Base-by-base conservation (phyloP, 1,284 basidiomycete species). In the Grifola frondosa region DNA sequence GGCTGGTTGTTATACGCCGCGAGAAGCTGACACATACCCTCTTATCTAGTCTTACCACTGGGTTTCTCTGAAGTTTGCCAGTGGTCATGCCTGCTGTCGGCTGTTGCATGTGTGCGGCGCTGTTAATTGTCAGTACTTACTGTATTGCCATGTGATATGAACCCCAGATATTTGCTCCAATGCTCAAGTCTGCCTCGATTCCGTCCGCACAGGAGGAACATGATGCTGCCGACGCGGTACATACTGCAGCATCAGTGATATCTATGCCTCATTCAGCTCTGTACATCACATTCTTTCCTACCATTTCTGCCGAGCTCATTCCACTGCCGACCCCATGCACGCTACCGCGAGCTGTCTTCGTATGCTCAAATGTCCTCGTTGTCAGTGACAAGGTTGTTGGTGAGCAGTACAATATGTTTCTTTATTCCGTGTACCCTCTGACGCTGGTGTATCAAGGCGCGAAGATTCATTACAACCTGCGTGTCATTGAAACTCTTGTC, bases 311-410 rank as follows among this genome's bases (percentile, higher is more conserved):
- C 0, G 74, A 78, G 23, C 77, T 83, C 0, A 77, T 84, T 11
- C 79, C 78, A 0, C 73, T 91, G 2, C 74, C 74, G n/a, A 67
- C 68, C 6, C 63, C 71, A 15, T 63, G 65, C 37, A 66, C 67
- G 5, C 55, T 63, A 2, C 62, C 69, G 56, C 59, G 67, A 10
- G 77, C 80, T 11, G 80, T 82, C 6, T 82, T 94, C 57, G 85
- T 93, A 41, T 83, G 85, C 57, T 87, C 90, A 11, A 91, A 94
- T 68, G 90, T 88, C 13, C 78, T 91, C 28, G 83, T 91, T 21
- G 81, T 87, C n/a, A 82, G 87, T 23, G 84, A 91, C 59, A 92
- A 93, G 63, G 81, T 82, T 3, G 75, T 86, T 37, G 58, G 59
- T 58, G 32, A 11, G 57, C 53, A 15, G 3, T 36, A n/a, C 15